These are phyloP conservation scores for Alternaria angustiovoidea DNA, from an alignment of 2,329 filamentous ascomycete genomes.

Conservation along the genomic window DNA sequence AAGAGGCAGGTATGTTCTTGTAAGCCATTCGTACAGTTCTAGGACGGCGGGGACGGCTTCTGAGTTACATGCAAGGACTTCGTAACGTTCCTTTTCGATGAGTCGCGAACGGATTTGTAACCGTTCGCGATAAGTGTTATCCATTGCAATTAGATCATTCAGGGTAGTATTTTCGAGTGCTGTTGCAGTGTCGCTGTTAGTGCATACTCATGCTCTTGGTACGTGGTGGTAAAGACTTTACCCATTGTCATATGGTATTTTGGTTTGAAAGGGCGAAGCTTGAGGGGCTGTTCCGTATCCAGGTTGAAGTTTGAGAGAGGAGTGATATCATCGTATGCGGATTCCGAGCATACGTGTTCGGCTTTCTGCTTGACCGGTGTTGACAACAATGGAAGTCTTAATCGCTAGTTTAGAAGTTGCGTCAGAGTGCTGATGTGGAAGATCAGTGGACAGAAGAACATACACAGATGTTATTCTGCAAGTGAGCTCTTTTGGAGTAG, in stretches of 20 bases:
- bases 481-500: neutral
- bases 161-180: constrained; percentile 62
- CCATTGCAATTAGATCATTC: constrained; percentile 66
- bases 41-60: constrained; percentile 57
- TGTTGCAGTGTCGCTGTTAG: constrained; percentile 35
- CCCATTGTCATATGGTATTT: constrained; percentile 72
- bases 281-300: constrained; percentile 60
- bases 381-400: neutral
- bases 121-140: constrained; percentile 65
- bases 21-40: constrained; percentile 66
- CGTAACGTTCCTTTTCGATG: constrained; percentile 54
- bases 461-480: neutral
- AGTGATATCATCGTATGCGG: constrained; percentile 53
- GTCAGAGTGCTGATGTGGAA: neutral
- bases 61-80: constrained; percentile 51
- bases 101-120: constrained; percentile 59
- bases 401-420: neutral
- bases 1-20: constrained; percentile 62
- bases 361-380: neutral
- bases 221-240: constrained; percentile 40
- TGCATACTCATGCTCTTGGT: neutral
- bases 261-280: constrained; percentile 66
- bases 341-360: constrained; percentile 22
- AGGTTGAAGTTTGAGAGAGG: constrained; percentile 62
- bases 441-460: neutral